These are phyloP conservation scores for Xylaria sp. DNA, from an alignment of 2,329 filamentous ascomycete genomes.

Conservation along the genomic window DNA sequence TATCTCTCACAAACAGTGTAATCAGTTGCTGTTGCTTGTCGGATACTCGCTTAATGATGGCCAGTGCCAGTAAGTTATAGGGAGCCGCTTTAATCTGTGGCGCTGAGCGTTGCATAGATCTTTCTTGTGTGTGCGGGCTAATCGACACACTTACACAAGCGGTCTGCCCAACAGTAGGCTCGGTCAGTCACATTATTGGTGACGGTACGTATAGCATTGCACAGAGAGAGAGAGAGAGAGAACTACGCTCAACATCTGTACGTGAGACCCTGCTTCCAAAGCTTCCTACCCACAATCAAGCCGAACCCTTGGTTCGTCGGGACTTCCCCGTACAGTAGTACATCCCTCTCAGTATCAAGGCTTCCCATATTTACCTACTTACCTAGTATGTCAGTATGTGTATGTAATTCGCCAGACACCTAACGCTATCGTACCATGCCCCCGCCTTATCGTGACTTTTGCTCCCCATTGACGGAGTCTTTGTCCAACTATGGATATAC, in stretches of 20 bases:
- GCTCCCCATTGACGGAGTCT: neutral
- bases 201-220: neutral
- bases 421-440: neutral
- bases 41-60: constrained; percentile 14
- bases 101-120: constrained; percentile 1
- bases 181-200: neutral
- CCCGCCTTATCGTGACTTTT: neutral
- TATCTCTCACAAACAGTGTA: constrained; percentile 3
- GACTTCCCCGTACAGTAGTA: no score
- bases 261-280: neutral
- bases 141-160: neutral
- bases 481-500: neutral
- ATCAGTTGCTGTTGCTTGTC: neutral
- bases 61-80: neutral
- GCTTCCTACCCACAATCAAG: neutral
- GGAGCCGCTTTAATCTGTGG: neutral
- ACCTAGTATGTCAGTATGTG: no score
- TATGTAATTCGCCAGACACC: neutral
- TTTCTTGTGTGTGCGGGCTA: neutral
- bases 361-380: no score
- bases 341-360: no score
- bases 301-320: neutral
- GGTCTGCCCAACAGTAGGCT: neutral
- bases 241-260: neutral
- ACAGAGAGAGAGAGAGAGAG: no score